phyloP scores from a whole-genome alignment of 108 stramenopile genomes.

The Skeletonema menzelii region DNA sequence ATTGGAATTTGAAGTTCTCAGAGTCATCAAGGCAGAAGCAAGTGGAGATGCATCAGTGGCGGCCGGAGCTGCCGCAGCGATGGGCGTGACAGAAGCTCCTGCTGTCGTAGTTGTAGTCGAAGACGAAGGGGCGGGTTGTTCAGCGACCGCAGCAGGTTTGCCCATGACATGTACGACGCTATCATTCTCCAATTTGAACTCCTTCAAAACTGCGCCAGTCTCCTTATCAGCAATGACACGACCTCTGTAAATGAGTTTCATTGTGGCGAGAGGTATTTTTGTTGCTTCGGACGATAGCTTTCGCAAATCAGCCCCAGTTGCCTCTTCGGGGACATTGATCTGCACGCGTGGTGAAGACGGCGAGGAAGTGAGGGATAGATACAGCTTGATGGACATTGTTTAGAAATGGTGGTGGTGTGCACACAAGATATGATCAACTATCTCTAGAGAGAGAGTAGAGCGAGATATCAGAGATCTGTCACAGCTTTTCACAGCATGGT shows the following conservation, averaged over 20 bases:
- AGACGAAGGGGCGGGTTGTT: conserved; percentile 1
- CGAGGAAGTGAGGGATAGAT: conserved; percentile 45
- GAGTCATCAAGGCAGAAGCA: conserved; percentile 43
- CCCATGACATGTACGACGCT: conserved; percentile 90
- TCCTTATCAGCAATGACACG: conserved; percentile 68
- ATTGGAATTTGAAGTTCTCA: conserved; percentile 48
- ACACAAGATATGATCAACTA: too few relatives aligned
- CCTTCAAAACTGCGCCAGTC: conserved; percentile 42
- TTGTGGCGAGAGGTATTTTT: conserved; percentile 58
- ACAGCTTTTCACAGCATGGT: too few relatives aligned
- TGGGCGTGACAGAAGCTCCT: conserved; percentile 27
- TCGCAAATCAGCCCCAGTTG: conserved; percentile 53
- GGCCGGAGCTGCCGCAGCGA: conserved; percentile 3
- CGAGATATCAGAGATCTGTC: too few relatives aligned
- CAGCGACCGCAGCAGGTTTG: conserved; percentile 45
- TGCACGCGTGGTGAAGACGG: conserved; percentile 39
- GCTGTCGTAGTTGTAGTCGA: neutral
- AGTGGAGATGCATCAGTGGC: conserved; percentile 37
- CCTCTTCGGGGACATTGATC: conserved; percentile 11
- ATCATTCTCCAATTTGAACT: conserved; percentile 76
- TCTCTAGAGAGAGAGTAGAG: too few relatives aligned
- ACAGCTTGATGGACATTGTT: conserved; percentile 13
- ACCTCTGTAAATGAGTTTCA: conserved; percentile 83
- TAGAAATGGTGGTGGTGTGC: neutral
- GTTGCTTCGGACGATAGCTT: conserved; percentile 51